Evolutionary conservation across 495 filamentous ascomycete genomes (phyloP), one percentile per base, ranked within the genome.

Genomic region (Penicillium cataractarum): DNA sequence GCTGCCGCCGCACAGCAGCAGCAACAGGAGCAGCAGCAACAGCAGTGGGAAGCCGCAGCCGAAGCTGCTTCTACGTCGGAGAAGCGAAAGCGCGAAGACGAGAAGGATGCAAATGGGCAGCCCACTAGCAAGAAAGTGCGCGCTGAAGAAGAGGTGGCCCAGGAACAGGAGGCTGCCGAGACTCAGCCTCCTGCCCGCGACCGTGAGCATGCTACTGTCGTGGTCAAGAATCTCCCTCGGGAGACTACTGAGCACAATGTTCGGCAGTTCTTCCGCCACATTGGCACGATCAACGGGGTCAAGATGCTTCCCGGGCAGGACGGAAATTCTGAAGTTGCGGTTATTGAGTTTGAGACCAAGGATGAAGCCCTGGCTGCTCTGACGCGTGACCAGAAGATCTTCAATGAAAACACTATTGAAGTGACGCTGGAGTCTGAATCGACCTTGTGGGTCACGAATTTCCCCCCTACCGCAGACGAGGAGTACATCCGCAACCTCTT

Each of bases 361-460:
- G 91, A 97, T 52, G 93, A 96, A 51, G 91, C 90, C 24, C 78
- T 89, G 19, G 84, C 87, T 2, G 94, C 94, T n/a, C 81, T 92
- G 61, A 87, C 91, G 10, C 87, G 89, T 53, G 87, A 94, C 65
- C 84, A 86, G 66, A 96, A 95, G 69, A 82, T 78, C 54, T 86
- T 97, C 65, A 86, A 86, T 51, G 88, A 87, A 9, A 78, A 84
- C 29, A 80, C 84, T 50, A 89, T 99, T 44, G 80, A 85, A 55
- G 89, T 98, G 26, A 81, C 84, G 40, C 74, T 90, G 37, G 93
- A 88, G 32, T 85, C 87, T 21, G 87, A 86, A 49, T 84, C 90
- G 64, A 97, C 91, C 5, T 77, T 99, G 21, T 99, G 87, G 72
- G 90, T 97, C 3, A 89, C 93, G 27, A 99, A 98, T 69, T 98